phyloP scores from a whole-genome alignment of 768 basidiomycete genomes.

The Suillus plorans region DNA sequence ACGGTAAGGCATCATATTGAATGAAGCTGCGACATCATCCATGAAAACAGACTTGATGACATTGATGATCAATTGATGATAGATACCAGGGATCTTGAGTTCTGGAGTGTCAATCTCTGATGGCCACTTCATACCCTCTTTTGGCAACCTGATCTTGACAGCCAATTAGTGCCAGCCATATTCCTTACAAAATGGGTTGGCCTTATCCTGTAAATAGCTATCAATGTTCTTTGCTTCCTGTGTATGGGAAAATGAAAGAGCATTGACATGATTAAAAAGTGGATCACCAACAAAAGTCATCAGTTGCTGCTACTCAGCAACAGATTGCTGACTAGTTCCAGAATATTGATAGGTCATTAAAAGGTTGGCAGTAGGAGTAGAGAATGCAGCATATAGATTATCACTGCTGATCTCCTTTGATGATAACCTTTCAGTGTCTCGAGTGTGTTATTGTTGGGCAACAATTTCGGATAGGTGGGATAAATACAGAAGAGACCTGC shows the following conservation, averaged over 20 bases:
- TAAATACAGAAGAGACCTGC: conserved; percentile 10
- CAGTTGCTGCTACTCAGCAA: conserved; percentile 24
- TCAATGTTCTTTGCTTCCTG: conserved; percentile 1
- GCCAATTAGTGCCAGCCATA: conserved; percentile 22
- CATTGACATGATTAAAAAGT: conserved; percentile 23
- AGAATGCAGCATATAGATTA: conserved; percentile 15
- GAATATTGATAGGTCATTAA: conserved; percentile 33
- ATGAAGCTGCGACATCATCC: background rate
- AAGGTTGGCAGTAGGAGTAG: conserved; percentile 18
- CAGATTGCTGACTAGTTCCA: conserved; percentile 28
- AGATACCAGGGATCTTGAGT: background rate
- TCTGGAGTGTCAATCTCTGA: conserved; percentile 3
- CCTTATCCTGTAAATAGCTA: conserved; percentile 3
- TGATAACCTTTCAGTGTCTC: background rate
- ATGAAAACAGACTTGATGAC: conserved; percentile 1
- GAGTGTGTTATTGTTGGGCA: background rate
- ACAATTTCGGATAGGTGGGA: background rate
- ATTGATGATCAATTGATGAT: background rate
- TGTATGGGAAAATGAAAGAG: conserved; percentile 17
- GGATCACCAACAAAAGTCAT: conserved; percentile 20
- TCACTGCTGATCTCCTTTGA: background rate
- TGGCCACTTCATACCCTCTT: background rate
- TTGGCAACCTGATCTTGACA: conserved; percentile 17
- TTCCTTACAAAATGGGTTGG: conserved; percentile 12
- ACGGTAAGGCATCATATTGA: conserved; percentile 6